A percentile compares a stretch with the other conserved stretches of the same genome.
phyloP scores from a whole-genome alignment of 2,329 filamentous ascomycete genomes.

The Tolypocladium nubicola region DNA sequence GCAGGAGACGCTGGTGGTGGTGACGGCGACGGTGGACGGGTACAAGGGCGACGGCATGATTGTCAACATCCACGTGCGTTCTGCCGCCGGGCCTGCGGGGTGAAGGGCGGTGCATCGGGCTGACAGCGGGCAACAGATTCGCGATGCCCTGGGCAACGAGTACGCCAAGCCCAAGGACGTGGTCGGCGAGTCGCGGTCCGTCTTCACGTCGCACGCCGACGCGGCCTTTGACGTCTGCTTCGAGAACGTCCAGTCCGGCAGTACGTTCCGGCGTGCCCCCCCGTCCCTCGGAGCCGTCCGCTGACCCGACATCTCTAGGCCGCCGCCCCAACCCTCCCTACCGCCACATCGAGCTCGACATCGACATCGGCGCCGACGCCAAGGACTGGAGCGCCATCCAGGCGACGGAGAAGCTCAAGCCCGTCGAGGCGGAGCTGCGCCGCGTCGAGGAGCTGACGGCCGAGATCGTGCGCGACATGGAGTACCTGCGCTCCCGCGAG shows the following conservation, averaged over 20 bases:
- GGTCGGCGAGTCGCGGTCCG: constrained; percentile 81
- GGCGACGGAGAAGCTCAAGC: constrained; percentile 94
- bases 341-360: constrained; percentile 80
- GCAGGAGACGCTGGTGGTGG: constrained; percentile 86
- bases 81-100: not conserved
- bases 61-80: constrained; percentile 82
- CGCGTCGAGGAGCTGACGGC: constrained; percentile 82
- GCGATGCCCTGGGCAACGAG: constrained; percentile 90
- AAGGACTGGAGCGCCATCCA: constrained; percentile 98
- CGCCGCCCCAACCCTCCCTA: constrained; percentile 34
- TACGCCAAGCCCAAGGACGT: constrained; percentile 88
- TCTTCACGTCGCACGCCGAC: constrained; percentile 87
- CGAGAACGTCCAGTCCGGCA: constrained; percentile 65
- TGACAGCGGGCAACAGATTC: constrained; percentile 53
- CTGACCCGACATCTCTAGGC: constrained; percentile 11
- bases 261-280: constrained; percentile 38
- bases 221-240: constrained; percentile 95
- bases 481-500: constrained; percentile 81
- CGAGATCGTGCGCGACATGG: constrained; percentile 91
- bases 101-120: not conserved
- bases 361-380: constrained; percentile 92
- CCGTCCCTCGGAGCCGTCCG: not conserved
- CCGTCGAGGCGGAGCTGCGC: constrained; percentile 86
- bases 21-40: constrained; percentile 84
- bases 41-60: constrained; percentile 81